Evolutionary conservation across 2,329 filamentous ascomycete species (phyloP).

Genomic region (Fusarium armeniacum): DNA sequence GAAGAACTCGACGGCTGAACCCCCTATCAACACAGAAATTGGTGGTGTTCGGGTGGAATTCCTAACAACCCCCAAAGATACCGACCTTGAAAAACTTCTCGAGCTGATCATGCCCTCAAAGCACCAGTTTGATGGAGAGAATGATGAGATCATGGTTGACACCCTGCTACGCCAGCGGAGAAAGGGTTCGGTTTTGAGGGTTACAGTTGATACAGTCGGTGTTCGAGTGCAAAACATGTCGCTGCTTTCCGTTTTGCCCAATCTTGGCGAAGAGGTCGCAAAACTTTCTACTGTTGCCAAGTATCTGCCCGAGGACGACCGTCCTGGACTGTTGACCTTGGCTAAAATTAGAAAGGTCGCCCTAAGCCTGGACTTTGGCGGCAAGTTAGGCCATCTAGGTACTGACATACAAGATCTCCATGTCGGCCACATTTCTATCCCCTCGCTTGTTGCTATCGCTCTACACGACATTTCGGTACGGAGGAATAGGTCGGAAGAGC

Average conservation of each 20-base stretch:
- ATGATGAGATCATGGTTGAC: slow-evolving; percentile 95
- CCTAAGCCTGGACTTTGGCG: slow-evolving; percentile 73
- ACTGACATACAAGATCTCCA: slow-evolving; percentile 74
- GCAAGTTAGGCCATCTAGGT: slow-evolving; percentile 75
- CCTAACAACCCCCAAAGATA: slow-evolving; percentile 77
- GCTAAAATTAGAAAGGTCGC: slow-evolving; percentile 74
- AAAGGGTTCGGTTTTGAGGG: slow-evolving; percentile 85
- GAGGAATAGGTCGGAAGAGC: slow-evolving; percentile 77
- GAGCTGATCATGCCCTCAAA: slow-evolving; percentile 92
- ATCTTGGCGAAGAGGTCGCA: slow-evolving; percentile 81
- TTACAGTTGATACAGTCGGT: slow-evolving; percentile 75
- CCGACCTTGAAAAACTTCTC: slow-evolving; percentile 84
- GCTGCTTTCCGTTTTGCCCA: slow-evolving; percentile 76
- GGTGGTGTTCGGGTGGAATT: slow-evolving; percentile 79
- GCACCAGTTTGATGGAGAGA: slow-evolving; percentile 84
- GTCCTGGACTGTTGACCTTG: slow-evolving; percentile 87
- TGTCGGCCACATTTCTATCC: slow-evolving; percentile 85
- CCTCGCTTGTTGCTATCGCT: slow-evolving; percentile 84
- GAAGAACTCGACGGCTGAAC: slow-evolving; percentile 64
- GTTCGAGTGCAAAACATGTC: slow-evolving; percentile 73
- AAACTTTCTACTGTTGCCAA: slow-evolving; percentile 90
- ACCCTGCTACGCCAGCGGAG: slow-evolving; percentile 87
- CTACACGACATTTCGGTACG: slow-evolving; percentile 72
- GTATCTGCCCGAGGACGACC: slow-evolving; percentile 95
- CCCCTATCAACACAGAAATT: slow-evolving; percentile 74